These are phyloP conservation scores for Hymenoscyphus fructigenus DNA, from an alignment of 2,329 filamentous ascomycete genomes.

Conservation along the genomic window DNA sequence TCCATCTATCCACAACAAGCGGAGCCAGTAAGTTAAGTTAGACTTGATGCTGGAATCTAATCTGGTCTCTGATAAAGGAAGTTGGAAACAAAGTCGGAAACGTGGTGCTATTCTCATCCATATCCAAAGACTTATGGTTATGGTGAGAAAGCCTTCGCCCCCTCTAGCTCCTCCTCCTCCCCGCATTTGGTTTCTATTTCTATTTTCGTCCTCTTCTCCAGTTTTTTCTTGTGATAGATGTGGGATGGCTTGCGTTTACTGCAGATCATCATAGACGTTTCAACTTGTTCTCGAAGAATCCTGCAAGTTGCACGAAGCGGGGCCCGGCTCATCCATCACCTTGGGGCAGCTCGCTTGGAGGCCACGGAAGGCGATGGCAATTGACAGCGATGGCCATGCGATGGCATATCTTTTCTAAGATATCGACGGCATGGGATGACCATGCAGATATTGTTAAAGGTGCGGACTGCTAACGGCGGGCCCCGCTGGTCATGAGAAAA, in stretches of 20 bases:
- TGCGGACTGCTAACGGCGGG: background rate
- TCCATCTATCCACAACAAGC: background rate
- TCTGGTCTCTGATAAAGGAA: background rate
- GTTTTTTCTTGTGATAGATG: background rate
- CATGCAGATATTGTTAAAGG: background rate
- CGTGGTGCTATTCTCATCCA: background rate
- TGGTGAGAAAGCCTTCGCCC: no score
- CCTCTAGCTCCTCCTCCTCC: background rate
- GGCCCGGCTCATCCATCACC: background rate
- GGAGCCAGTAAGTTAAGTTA: background rate
- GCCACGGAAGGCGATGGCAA: background rate
- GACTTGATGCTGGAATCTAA: background rate
- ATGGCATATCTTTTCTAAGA: background rate
- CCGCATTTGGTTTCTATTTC: background rate
- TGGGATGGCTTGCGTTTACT: background rate
- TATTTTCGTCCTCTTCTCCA: background rate
- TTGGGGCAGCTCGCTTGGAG: conserved; percentile 1
- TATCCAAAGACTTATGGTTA: no score
- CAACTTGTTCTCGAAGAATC: conserved; percentile 2
- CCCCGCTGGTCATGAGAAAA: background rate
- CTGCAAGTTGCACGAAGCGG: background rate
- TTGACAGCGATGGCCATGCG: background rate
- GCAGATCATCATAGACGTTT: conserved; percentile 3
- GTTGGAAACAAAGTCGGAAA: background rate
- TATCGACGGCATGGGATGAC: background rate